Conservation (phyloP, 768 basidiomycete species). For the Candolleomyces aberdarensis region DNA sequence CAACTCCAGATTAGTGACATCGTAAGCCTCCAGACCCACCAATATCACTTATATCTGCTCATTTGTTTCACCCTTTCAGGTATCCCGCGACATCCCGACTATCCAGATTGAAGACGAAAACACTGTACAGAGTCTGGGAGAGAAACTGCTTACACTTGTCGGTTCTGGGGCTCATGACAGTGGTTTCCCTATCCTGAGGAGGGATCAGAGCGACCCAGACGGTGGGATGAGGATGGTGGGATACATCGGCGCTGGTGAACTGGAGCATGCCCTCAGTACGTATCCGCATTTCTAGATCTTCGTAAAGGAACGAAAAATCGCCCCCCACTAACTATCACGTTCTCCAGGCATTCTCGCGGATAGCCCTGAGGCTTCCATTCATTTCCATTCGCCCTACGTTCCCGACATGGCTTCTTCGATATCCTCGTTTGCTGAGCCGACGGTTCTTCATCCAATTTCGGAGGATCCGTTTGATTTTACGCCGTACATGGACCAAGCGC, state of each 20-base stretch:
- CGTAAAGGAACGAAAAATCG: no score
- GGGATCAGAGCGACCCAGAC: slow-evolving; percentile 32
- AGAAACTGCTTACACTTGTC: slow-evolving; percentile 60
- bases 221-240: slow-evolving; percentile 71
- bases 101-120: slow-evolving; percentile 73
- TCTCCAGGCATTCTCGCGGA: slow-evolving; percentile 69
- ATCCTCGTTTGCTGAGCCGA: slow-evolving; percentile 42
- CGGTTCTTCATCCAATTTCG: slow-evolving; percentile 1
- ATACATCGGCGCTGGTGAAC: slow-evolving; percentile 88
- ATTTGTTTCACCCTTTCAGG: slow-evolving; percentile 36
- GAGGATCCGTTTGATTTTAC: slow-evolving; percentile 75
- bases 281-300: slow-evolving; percentile 11
- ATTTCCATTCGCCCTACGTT: slow-evolving; percentile 52
- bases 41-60: background rate
- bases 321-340: background rate
- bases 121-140: slow-evolving; percentile 73
- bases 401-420: slow-evolving; percentile 51
- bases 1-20: slow-evolving; percentile 72
- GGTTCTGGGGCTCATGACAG: slow-evolving; percentile 65
- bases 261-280: slow-evolving; percentile 89
- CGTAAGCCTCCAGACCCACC: slow-evolving; percentile 41
- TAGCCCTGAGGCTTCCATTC: slow-evolving; percentile 61
- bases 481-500: slow-evolving; percentile 93
- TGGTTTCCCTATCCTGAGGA: slow-evolving; percentile 83
- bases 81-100: slow-evolving; percentile 59